A percentile compares a stretch with the other conserved stretches of the same genome.
Conservation (phyloP, 2,329 filamentous ascomycete species). For the Hortaea werneckii region DNA sequence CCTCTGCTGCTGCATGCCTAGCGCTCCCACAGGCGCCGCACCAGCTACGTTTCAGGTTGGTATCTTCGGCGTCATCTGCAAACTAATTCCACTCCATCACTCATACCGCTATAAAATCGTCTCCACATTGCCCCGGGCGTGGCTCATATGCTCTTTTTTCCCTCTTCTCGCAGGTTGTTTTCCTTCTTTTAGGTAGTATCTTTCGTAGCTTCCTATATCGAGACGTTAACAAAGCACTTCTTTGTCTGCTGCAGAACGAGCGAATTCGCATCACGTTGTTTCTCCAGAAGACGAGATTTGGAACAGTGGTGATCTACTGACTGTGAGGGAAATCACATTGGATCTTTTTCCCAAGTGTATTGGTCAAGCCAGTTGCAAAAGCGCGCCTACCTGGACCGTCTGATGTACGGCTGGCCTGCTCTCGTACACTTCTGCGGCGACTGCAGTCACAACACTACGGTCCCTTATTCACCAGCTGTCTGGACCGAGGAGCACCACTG, state of each 20-base stretch:
- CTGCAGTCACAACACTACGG: constrained; percentile 25
- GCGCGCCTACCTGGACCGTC: not conserved
- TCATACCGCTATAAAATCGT: constrained; percentile 2
- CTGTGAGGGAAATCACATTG: too few species aligned
- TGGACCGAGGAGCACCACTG: constrained; percentile 36
- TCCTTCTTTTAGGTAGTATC: constrained; percentile 11
- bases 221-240: not conserved
- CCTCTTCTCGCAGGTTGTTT: constrained; percentile 3
- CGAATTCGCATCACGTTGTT: constrained; percentile 8
- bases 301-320: too few species aligned
- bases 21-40: constrained; percentile 1
- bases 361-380: not conserved
- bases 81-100: not conserved
- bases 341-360: too few species aligned
- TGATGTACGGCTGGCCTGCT: constrained; percentile 16
- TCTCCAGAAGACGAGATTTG: not conserved
- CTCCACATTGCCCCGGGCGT: not conserved
- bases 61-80: not conserved
- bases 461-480: constrained; percentile 32
- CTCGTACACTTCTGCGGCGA: constrained; percentile 22
- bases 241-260: constrained; percentile 10
- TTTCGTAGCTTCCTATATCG: constrained; percentile 1
- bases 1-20: not conserved
- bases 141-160: not conserved
- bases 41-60: constrained; percentile 3